phyloP scores from a whole-genome alignment of 345 rosid genomes.

The Arabidopsis arenosa region DNA sequence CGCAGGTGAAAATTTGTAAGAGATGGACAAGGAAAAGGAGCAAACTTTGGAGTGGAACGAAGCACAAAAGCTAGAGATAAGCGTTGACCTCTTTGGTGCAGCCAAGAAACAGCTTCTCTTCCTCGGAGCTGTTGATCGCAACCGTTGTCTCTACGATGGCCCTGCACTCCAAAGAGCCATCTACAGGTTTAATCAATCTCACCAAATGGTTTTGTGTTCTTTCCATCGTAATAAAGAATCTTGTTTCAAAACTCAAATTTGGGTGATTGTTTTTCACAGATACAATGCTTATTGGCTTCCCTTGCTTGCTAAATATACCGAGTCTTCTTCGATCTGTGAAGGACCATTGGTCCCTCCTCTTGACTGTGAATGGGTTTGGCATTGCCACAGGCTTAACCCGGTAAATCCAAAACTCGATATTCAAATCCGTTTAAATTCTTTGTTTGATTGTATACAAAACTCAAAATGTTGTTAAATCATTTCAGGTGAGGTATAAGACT shows the following conservation, averaged over 20 bases:
- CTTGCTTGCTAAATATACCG: constrained; percentile 69
- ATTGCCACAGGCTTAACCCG: constrained; percentile 96
- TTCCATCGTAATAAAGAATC: not conserved
- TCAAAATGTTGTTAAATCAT: constrained; percentile 27
- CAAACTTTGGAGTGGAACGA: constrained; percentile 69
- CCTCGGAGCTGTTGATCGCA: constrained; percentile 74
- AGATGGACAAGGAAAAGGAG: constrained; percentile 51
- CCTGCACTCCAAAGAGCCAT: constrained; percentile 74
- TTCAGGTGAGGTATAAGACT: constrained; percentile 75
- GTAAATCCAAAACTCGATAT: constrained; percentile 46
- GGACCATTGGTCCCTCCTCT: constrained; percentile 86
- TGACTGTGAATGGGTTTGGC: constrained; percentile 99
- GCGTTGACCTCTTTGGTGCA: constrained; percentile 65
- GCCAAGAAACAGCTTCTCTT: constrained; percentile 82
- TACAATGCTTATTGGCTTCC: constrained; percentile 97
- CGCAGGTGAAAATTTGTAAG: constrained; percentile 17
- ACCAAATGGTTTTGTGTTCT: too few relatives aligned
- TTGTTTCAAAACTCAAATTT: too few relatives aligned
- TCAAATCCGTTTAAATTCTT: not conserved
- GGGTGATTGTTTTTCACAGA: constrained; percentile 50
- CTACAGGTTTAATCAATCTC: constrained; percentile 54
- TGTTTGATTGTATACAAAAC: not conserved
- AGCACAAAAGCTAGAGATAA: constrained; percentile 68
- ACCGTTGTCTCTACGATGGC: constrained; percentile 79
- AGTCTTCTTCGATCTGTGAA: constrained; percentile 51